Conservation (phyloP, 441 rosid genomes). For the Eutrema salsugineum region DNA sequence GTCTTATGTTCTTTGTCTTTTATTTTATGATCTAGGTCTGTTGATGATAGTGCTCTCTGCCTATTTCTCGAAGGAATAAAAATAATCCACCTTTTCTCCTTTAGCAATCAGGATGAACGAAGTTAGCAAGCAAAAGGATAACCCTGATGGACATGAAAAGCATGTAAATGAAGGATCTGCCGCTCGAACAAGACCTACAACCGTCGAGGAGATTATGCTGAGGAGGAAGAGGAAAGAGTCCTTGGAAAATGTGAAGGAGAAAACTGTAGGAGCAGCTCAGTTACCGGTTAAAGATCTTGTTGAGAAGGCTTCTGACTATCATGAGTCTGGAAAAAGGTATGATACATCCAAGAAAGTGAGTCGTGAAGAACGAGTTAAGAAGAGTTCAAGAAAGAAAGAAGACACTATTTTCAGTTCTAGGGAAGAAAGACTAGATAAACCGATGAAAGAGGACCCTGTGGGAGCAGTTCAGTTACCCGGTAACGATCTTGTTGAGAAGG, state of each 20-base stretch:
- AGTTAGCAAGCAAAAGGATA: constrained; percentile 43
- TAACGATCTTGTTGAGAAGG: constrained; percentile 27
- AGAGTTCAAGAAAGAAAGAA: constrained; percentile 33
- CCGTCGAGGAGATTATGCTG: constrained; percentile 75
- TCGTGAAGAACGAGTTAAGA: constrained; percentile 37
- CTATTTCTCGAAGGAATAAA: neutral
- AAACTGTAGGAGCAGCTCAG: constrained; percentile 26
- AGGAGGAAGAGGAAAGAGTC: constrained; percentile 58
- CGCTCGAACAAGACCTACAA: constrained; percentile 90
- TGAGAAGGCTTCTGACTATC: constrained; percentile 35
- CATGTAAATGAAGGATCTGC: constrained; percentile 51
- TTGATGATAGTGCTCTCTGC: neutral
- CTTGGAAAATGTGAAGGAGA: constrained; percentile 38
- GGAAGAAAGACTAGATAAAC: constrained; percentile 2
- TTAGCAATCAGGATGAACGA: constrained; percentile 48
- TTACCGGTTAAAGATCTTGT: constrained; percentile 13
- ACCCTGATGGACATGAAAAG: constrained; percentile 34
- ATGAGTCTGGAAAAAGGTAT: constrained; percentile 33
- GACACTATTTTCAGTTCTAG: constrained; percentile 12
- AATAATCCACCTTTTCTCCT: neutral
- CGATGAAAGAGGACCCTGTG: constrained; percentile 29
- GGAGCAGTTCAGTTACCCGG: constrained; percentile 23
- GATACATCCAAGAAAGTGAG: constrained; percentile 21
- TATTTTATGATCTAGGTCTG: neutral
- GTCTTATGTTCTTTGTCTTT: neutral